Evolutionary conservation across 306 rosid genomes (phyloP).

Genomic region (Chamaecrista fasciculata): DNA sequence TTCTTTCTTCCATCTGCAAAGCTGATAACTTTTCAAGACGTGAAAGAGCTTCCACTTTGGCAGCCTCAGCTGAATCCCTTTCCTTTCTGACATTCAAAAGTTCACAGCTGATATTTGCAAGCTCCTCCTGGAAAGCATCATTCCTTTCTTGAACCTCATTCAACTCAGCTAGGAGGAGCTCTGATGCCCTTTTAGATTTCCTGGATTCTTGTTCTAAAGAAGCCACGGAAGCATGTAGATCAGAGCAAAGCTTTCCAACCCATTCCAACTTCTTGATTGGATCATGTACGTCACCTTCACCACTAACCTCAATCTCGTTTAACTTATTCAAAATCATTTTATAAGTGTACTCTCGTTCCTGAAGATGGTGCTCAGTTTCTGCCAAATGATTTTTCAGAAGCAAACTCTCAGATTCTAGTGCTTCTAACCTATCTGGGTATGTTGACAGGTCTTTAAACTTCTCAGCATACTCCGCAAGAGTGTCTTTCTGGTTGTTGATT

Average conservation of each 20-base stretch:
- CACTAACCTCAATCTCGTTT: conserved; percentile 58
- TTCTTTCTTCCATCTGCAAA: conserved; percentile 50
- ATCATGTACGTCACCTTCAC: conserved; percentile 48
- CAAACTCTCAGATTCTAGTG: conserved; percentile 70
- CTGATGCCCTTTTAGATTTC: conserved; percentile 89
- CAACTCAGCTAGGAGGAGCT: conserved; percentile 88
- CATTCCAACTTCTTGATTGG: conserved; percentile 72
- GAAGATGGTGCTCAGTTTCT: conserved; percentile 58
- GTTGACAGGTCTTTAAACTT: conserved; percentile 54
- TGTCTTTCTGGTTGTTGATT: conserved; percentile 45
- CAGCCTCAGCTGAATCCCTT: conserved; percentile 66
- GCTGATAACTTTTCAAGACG: conserved; percentile 63
- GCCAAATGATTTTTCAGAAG: conserved; percentile 57
- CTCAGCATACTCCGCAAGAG: conserved; percentile 63
- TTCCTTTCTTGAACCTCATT: conserved; percentile 97
- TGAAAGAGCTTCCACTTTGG: conserved; percentile 70
- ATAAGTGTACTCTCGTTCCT: conserved; percentile 59
- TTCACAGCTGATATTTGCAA: conserved; percentile 54
- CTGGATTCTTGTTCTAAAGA: conserved; percentile 70
- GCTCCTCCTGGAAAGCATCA: conserved; percentile 90
- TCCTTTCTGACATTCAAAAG: conserved; percentile 61
- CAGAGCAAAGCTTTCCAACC: conserved; percentile 56
- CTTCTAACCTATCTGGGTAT: conserved; percentile 64
- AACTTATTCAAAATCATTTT: conserved; percentile 26
- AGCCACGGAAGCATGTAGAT: conserved; percentile 44